Evolutionary conservation across 805 yeast genomes (phyloP).

Genomic region (Nakazawaea molendinolei): DNA sequence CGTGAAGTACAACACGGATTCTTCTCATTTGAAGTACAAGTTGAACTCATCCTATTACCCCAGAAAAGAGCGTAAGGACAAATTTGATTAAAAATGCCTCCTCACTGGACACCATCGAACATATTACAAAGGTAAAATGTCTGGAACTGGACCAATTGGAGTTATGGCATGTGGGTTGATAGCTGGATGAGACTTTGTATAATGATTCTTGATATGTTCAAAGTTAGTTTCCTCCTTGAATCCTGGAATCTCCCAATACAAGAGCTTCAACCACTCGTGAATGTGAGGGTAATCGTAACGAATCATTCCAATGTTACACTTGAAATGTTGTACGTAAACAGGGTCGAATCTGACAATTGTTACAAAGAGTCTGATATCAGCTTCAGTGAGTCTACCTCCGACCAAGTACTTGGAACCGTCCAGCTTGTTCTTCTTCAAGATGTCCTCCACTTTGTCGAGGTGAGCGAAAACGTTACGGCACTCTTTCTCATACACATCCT

Average conservation of each 20-base stretch:
- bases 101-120: neutral
- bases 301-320: conserved; percentile 80
- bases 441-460: conserved; percentile 62
- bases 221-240: conserved; percentile 78
- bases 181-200: conserved; percentile 75
- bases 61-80: too few species aligned
- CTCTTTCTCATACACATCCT: conserved; percentile 72
- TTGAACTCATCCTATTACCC: too few species aligned
- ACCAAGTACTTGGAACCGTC: conserved; percentile 35
- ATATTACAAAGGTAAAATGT: conserved; percentile 48
- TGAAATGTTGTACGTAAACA: conserved; percentile 92
- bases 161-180: conserved; percentile 82
- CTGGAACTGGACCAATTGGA: conserved; percentile 83
- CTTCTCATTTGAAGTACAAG: too few species aligned
- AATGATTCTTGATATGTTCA: conserved; percentile 86
- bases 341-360: conserved; percentile 90
- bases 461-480: conserved; percentile 56
- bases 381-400: conserved; percentile 75
- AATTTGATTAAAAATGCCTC: neutral
- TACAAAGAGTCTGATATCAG: conserved; percentile 81
- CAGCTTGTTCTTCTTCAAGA: conserved; percentile 41
- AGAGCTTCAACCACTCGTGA: conserved; percentile 72
- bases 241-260: conserved; percentile 75
- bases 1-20: too few species aligned
- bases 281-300: conserved; percentile 72